phyloP scores from a whole-genome alignment of 192 early-diverging fungal genomes.

The Spizellomyces punctatus region DNA sequence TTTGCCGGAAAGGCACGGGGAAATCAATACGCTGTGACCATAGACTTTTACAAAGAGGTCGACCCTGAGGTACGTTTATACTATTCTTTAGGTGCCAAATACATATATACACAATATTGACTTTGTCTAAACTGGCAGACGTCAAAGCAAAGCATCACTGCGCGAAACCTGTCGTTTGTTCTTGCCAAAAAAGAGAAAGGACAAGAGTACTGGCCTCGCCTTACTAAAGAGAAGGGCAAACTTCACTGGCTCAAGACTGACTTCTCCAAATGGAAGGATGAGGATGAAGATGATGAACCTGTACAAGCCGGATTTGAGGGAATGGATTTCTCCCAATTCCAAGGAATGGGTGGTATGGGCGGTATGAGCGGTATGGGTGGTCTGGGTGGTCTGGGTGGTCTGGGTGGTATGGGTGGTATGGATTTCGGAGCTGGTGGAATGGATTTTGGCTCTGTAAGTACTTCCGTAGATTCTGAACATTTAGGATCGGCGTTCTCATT shows the following conservation, averaged over 20 bases:
- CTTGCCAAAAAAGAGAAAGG: conserved; percentile 74
- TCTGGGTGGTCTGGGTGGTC: conserved; percentile 63
- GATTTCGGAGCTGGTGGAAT: conserved; percentile 59
- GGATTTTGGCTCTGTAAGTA: conserved; percentile 4
- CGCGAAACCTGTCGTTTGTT: conserved; percentile 67
- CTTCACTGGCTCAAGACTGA: conserved; percentile 85
- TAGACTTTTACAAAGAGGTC: conserved; percentile 76
- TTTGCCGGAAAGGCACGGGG: conserved; percentile 67
- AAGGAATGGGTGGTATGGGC: conserved; percentile 60
- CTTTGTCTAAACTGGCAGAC: conserved; percentile 39
- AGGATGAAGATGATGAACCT: conserved; percentile 89
- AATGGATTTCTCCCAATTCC: conserved; percentile 68
- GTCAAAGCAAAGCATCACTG: conserved; percentile 67
- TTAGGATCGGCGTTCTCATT: background rate
- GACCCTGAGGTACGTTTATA: conserved; percentile 63
- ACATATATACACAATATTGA: background rate
- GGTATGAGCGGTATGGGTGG: conserved; percentile 54
- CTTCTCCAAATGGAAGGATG: conserved; percentile 88
- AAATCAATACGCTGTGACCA: conserved; percentile 70
- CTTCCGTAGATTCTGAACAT: background rate
- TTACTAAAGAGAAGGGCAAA: conserved; percentile 70
- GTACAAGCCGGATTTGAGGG: conserved; percentile 51
- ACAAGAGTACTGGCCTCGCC: conserved; percentile 80
- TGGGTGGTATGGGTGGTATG: conserved; percentile 49
- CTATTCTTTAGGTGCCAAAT: background rate